Base-by-base conservation (phyloP, 2,329 filamentous ascomycete genomes). In the Botrytis sinoallii region DNA sequence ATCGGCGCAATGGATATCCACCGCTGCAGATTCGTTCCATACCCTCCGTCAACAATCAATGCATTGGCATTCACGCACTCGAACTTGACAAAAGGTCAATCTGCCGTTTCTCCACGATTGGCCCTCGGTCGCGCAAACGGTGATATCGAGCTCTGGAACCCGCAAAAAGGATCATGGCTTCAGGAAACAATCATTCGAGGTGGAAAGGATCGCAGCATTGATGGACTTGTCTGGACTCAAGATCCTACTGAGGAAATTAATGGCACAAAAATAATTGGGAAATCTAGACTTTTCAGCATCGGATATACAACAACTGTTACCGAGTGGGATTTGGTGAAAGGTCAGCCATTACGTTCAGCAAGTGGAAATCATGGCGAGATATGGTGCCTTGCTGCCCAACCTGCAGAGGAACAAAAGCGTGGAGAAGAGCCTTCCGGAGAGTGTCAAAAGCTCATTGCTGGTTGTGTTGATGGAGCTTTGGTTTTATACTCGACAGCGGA, bases 131-230 rank as follows among this genome's bases (percentile, higher is more conserved):
- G 96, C 77, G 92, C 93, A 74, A 98, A 98, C 82, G 96, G 96
- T 78, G 93, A 97, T 81, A 96, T 99, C 78, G 96, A 99, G 84
- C 94, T 99, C 77, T 99, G 96, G 96, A 97, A 97, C 82, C 94
- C 95, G 4, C 85, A 91, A 71, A 89, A 89, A 76, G 82, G 81
- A 66, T 85, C 87, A 75, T 99, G 96, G 96, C 88, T 94, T 76
- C 96, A 98, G 82, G 96, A 99, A 85, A 90, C 90, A 57, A 90
- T 95, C 75, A 91, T 98, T 69, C 88, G 89, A 52, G 95, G 95
- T 76, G 94, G 94, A 68, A 91, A 92, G 79, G 93, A 94, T 79
- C 88, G 94, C 76, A 97, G 92, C 80, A 92, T 98, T 75, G 96
- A 99, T 83, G 94, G 93, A 12, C 86, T 99, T 40, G 92, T 91